phyloP scores from a whole-genome alignment of 2,329 filamentous ascomycete species.

The Botryosphaeria agaves region DNA sequence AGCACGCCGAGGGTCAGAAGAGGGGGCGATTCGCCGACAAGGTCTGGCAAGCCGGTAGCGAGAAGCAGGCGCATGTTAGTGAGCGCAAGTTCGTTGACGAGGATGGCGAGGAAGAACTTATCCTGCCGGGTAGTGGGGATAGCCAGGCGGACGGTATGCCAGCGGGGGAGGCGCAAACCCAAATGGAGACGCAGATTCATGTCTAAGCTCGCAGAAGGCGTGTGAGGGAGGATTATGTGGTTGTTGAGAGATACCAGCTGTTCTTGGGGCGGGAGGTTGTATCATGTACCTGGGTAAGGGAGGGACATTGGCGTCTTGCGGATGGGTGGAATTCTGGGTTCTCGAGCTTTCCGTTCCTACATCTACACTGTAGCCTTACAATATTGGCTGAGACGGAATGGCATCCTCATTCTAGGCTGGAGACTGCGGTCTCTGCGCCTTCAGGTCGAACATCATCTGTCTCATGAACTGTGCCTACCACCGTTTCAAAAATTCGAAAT shows the following conservation, averaged over 20 bases:
- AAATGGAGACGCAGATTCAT: conserved; percentile 4
- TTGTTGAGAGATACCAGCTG: background rate
- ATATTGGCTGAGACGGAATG: too few species aligned
- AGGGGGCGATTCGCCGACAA: conserved; percentile 72
- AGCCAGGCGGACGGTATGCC: too few species aligned
- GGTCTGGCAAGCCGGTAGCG: conserved; percentile 60
- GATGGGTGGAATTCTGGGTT: too few species aligned
- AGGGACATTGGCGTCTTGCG: background rate
- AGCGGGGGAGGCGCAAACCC: background rate
- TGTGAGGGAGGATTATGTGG: background rate
- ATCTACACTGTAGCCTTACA: too few species aligned
- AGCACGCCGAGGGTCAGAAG: conserved; percentile 78
- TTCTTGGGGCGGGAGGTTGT: background rate
- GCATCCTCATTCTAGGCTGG: too few species aligned
- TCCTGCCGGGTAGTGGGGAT: conserved; percentile 36
- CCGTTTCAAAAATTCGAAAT: too few species aligned
- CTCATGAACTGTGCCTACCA: too few species aligned
- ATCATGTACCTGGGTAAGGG: background rate
- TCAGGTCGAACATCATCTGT: too few species aligned
- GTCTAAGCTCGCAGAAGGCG: background rate
- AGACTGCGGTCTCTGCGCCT: too few species aligned
- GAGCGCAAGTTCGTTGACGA: conserved; percentile 78
- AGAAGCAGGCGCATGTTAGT: conserved; percentile 49
- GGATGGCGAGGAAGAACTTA: conserved; percentile 40
- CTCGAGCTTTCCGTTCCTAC: too few species aligned